Conservation (phyloP, 1,139 yeast species). For the Yamadazyma atmosphaerica region DNA sequence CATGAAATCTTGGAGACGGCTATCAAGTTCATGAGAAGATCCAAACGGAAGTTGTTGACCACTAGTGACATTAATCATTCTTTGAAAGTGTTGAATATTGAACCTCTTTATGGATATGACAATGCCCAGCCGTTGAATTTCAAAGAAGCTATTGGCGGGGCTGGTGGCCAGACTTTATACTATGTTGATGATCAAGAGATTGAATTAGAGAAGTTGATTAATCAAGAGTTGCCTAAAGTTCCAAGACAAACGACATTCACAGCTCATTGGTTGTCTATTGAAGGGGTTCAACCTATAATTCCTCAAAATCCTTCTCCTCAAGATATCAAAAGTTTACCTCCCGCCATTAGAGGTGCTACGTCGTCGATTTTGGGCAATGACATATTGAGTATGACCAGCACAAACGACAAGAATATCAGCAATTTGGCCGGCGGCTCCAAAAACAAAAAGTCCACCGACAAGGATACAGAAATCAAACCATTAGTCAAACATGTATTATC, state of each 20-base stretch:
- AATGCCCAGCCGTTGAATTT: slow-evolving; percentile 61
- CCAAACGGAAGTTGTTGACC: slow-evolving; percentile 78
- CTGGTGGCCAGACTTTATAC: slow-evolving; percentile 87
- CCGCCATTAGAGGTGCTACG: slow-evolving; percentile 72
- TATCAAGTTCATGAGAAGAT: slow-evolving; percentile 91
- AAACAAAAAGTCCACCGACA: slow-evolving; percentile 38
- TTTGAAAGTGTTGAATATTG: slow-evolving; percentile 81
- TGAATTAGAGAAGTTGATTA: slow-evolving; percentile 90
- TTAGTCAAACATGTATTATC: slow-evolving; percentile 95
- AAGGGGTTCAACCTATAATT: slow-evolving; percentile 97
- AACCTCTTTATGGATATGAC: slow-evolving; percentile 79
- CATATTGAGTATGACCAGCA: slow-evolving; percentile 28
- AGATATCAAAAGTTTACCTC: slow-evolving; percentile 67
- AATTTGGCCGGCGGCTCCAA: slow-evolving; percentile 18
- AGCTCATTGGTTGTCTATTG: slow-evolving; percentile 98
- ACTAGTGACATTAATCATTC: slow-evolving; percentile 85
- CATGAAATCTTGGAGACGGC: slow-evolving; percentile 96
- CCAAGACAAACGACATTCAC: slow-evolving; percentile 92
- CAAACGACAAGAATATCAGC: slow-evolving; percentile 17
- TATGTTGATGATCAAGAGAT: slow-evolving; percentile 89
- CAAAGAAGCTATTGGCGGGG: slow-evolving; percentile 83
- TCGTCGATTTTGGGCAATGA: slow-evolving; percentile 46
- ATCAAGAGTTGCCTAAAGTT: slow-evolving; percentile 92
- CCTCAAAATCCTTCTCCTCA: slow-evolving; percentile 92
- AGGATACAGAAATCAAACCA: slow-evolving; percentile 81